These are phyloP conservation scores for Syzygium grande DNA, from an alignment of 345 rosid genomes.

Conservation along the genomic window DNA sequence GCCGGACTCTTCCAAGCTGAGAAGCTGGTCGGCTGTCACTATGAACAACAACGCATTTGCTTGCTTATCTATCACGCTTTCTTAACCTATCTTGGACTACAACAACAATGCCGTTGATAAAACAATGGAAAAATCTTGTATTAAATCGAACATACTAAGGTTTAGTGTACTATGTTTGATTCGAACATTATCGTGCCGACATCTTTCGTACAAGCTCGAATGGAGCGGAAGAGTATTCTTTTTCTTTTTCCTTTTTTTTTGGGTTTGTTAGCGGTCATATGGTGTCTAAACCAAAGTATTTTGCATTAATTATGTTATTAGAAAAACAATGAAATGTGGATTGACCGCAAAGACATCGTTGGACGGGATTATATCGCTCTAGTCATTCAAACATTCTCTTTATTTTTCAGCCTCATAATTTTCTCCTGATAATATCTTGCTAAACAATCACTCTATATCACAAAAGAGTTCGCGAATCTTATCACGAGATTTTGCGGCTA, in stretches of 20 bases:
- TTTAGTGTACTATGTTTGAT: background rate
- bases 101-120: background rate
- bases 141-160: background rate
- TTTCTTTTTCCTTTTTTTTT: background rate
- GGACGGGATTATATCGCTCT: background rate
- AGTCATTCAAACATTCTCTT: background rate
- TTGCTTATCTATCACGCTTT: background rate
- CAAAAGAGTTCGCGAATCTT: background rate
- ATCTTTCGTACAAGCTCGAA: background rate
- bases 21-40: background rate
- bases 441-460: background rate
- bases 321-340: background rate
- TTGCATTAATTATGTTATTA: background rate
- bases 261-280: background rate
- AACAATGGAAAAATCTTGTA: background rate
- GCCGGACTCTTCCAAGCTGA: background rate
- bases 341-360: background rate
- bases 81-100: background rate
- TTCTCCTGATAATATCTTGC: background rate
- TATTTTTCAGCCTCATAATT: background rate
- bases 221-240: background rate
- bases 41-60: background rate
- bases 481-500: background rate
- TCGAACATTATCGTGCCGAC: background rate
- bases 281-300: background rate